phyloP scores from a whole-genome alignment of 352 stramenopile genomes.

The Phytophthora vignae region DNA sequence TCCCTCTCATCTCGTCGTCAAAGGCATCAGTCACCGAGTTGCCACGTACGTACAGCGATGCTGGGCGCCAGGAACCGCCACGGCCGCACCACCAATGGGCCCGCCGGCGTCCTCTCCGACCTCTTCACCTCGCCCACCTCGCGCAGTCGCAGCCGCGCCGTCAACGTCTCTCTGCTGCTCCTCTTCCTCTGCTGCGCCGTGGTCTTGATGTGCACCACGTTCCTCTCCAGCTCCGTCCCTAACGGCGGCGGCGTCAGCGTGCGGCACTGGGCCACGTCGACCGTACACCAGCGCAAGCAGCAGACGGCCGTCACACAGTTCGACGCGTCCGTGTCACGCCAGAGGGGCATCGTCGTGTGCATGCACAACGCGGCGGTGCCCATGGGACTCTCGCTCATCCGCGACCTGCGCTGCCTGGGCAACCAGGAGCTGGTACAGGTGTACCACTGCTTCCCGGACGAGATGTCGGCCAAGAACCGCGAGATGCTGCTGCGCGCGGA shows the following conservation, averaged over 20 bases:
- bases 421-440: conserved; percentile 52
- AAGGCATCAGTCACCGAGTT: neutral
- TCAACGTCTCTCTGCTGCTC: conserved; percentile 1
- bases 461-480: conserved; percentile 37
- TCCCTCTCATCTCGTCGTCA: too few species aligned
- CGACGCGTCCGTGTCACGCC: conserved; percentile 21
- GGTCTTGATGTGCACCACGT: conserved; percentile 11
- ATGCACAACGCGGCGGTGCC: conserved; percentile 39
- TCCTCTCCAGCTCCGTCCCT: conserved; percentile 11
- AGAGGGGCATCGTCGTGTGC: conserved; percentile 45
- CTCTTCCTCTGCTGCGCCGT: conserved; percentile 21
- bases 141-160: neutral
- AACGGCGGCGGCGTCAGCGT: too few species aligned
- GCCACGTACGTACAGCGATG: neutral
- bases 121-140: neutral
- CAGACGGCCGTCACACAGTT: conserved; percentile 20
- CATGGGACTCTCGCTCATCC: conserved; percentile 45
- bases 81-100: neutral
- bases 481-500: conserved; percentile 26
- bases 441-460: conserved; percentile 44
- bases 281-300: conserved; percentile 25
- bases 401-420: conserved; percentile 35
- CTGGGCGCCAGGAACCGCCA: neutral
- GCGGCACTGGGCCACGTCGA: conserved; percentile 17
- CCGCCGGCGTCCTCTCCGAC: neutral